Evolutionary conservation across 768 basidiomycete species (phyloP).

Genomic region (Chalciporus sphaerocephalus): DNA sequence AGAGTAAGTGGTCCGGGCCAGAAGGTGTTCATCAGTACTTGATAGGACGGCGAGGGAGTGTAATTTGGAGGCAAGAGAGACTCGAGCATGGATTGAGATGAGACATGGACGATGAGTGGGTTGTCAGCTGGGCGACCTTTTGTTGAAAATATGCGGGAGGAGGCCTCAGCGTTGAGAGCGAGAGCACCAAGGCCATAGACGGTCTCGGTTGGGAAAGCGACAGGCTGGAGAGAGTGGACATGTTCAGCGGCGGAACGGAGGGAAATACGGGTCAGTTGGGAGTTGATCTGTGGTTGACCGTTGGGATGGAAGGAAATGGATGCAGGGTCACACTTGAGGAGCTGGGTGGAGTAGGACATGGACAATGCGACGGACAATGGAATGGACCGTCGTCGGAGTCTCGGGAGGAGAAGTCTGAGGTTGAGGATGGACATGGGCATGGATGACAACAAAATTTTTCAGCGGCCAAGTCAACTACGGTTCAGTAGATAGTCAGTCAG

Average conservation of each 20-base stretch:
- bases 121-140: constrained; percentile 95
- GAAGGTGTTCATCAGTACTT: constrained; percentile 71
- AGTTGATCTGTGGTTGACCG: constrained; percentile 47
- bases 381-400: constrained; percentile 8
- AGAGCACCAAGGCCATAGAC: constrained; percentile 96
- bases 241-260: constrained; percentile 54
- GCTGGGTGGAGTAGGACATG: constrained; percentile 28
- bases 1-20: constrained; percentile 96
- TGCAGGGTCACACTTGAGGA: constrained; percentile 60
- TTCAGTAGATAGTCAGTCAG: constrained; percentile 3
- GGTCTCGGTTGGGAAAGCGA: constrained; percentile 96
- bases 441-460: neutral
- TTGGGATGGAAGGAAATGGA: constrained; percentile 52
- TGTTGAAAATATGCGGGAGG: constrained; percentile 71
- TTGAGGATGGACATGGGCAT: constrained; percentile 8
- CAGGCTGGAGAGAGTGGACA: constrained; percentile 45
- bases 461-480: neutral
- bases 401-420: constrained; percentile 6
- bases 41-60: constrained; percentile 59
- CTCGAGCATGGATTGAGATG: constrained; percentile 75
- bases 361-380: constrained; percentile 20
- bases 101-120: constrained; percentile 95
- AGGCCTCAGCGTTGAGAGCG: constrained; percentile 63
- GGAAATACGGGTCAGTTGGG: constrained; percentile 47
- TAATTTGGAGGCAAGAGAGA: constrained; percentile 68